Percentiles rank a stretch among this genome's conserved stretches.
phyloP scores from a whole-genome alignment of 805 yeast species.

The Wickerhamiella kurtzmanii region DNA sequence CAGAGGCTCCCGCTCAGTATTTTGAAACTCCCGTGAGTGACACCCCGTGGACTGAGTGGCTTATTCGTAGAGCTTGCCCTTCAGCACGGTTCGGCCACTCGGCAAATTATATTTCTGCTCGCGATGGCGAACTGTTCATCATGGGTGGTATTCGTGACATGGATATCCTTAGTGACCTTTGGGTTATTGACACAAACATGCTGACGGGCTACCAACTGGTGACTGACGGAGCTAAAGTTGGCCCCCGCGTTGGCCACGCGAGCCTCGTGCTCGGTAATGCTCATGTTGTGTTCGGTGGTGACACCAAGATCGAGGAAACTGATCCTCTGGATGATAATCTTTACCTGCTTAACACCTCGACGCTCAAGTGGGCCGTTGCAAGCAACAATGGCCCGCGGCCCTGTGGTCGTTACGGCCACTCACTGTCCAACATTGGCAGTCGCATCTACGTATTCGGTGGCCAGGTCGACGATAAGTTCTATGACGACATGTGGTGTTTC shows the following conservation, averaged over 20 bases:
- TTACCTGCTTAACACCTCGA: conserved; percentile 70
- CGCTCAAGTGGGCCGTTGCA: conserved; percentile 69
- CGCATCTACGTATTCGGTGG: conserved; percentile 84
- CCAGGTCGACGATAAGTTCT: conserved; percentile 69
- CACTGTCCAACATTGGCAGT: conserved; percentile 57
- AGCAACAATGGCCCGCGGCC: conserved; percentile 66
- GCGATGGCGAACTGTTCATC: conserved; percentile 65
- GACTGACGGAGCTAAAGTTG: conserved; percentile 53
- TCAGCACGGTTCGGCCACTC: conserved; percentile 93
- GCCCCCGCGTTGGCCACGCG: conserved; percentile 95
- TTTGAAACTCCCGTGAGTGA: conserved; percentile 11
- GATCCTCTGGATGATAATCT: conserved; percentile 80
- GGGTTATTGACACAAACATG: conserved; percentile 58
- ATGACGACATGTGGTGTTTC: conserved; percentile 73
- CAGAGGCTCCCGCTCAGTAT: conserved; percentile 4
- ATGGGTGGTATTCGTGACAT: conserved; percentile 95
- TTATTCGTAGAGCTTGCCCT: conserved; percentile 43
- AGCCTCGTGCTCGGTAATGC: conserved; percentile 88
- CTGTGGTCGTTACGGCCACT: conserved; percentile 87
- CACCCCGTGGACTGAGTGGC: conserved; percentile 26
- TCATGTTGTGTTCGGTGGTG: conserved; percentile 91
- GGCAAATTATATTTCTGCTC: conserved; percentile 60
- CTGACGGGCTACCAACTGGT: conserved; percentile 45
- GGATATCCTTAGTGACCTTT: conserved; percentile 87
- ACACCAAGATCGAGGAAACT: conserved; percentile 55